Percentiles rank a stretch among this genome's conserved stretches.
Conservation (phyloP, 345 rosid species). For the Pugionium cornutum region DNA sequence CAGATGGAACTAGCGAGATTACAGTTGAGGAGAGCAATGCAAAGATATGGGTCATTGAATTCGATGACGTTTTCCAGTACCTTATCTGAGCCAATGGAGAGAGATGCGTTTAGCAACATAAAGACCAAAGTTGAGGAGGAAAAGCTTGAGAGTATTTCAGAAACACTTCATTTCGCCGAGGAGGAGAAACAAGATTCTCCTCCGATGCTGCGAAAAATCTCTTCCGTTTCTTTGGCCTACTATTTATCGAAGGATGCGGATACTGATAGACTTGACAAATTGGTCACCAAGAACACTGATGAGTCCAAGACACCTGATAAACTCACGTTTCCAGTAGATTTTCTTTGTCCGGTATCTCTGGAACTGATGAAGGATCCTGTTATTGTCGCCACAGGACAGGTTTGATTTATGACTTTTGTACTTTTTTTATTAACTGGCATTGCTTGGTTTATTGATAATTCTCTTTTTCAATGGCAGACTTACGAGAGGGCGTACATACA, state of each 20-base stretch:
- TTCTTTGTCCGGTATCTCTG: constrained; percentile 83
- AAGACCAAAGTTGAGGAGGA: constrained; percentile 40
- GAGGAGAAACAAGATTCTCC: constrained; percentile 25
- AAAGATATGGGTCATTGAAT: constrained; percentile 64
- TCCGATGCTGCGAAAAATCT: constrained; percentile 27
- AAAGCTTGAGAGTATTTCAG: constrained; percentile 39
- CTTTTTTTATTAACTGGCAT: constrained; percentile 7
- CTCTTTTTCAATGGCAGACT: constrained; percentile 59
- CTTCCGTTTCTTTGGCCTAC: constrained; percentile 43
- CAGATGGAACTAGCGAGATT: constrained; percentile 79
- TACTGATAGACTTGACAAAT: constrained; percentile 43
- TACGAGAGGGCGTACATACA: constrained; percentile 93
- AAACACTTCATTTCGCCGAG: constrained; percentile 22
- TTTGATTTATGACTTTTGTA: background rate
- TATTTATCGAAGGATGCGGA: constrained; percentile 43
- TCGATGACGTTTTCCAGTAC: constrained; percentile 47
- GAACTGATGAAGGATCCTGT: constrained; percentile 98
- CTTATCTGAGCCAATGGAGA: constrained; percentile 51
- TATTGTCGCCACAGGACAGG: constrained; percentile 96
- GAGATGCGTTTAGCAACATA: constrained; percentile 44
- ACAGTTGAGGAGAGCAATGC: constrained; percentile 79
- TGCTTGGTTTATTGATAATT: constrained; percentile 23
- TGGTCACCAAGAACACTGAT: constrained; percentile 46
- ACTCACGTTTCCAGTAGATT: constrained; percentile 69
- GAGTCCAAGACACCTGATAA: constrained; percentile 61